Conservation (phyloP, 805 yeast genomes). For the Barnettozyma wickerhamii region DNA sequence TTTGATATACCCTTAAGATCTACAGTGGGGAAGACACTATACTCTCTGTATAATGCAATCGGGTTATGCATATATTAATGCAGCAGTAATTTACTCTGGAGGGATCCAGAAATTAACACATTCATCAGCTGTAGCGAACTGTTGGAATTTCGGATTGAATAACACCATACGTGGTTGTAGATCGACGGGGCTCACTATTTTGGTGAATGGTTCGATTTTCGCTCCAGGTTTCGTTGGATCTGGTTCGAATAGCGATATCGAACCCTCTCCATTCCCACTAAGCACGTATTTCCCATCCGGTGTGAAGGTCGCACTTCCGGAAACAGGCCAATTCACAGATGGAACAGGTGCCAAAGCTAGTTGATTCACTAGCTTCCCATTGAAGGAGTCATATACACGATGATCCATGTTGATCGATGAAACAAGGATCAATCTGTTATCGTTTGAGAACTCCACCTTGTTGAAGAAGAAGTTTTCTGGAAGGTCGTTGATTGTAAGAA, state of each 20-base stretch:
- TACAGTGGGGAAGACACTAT: not conserved
- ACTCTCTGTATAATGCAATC: too few relatives aligned
- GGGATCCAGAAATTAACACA: constrained; percentile 23
- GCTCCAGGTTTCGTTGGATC: constrained; percentile 21
- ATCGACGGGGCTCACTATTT: constrained; percentile 23
- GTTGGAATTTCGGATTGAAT: constrained; percentile 36
- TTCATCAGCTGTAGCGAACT: constrained; percentile 22
- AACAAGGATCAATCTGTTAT: constrained; percentile 60
- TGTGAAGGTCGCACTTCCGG: constrained; percentile 55
- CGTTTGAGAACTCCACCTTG: constrained; percentile 74
- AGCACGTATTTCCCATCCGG: constrained; percentile 64
- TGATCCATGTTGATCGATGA: constrained; percentile 54
- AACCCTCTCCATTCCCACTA: constrained; percentile 56
- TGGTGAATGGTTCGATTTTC: constrained; percentile 22
- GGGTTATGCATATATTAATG: too few relatives aligned
- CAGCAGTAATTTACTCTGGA: not conserved
- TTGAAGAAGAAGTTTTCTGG: constrained; percentile 44
- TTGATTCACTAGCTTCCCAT: constrained; percentile 45
- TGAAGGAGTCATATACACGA: constrained; percentile 64
- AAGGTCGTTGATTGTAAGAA: constrained; percentile 39
- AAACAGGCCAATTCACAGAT: constrained; percentile 39
- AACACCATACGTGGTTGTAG: constrained; percentile 35
- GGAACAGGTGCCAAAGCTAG: constrained; percentile 30
- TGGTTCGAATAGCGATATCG: constrained; percentile 50
- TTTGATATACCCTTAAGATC: constrained; percentile 6